Evolutionary conservation across 306 rosid species (phyloP).

Genomic region (Pachyrhizus erosus): DNA sequence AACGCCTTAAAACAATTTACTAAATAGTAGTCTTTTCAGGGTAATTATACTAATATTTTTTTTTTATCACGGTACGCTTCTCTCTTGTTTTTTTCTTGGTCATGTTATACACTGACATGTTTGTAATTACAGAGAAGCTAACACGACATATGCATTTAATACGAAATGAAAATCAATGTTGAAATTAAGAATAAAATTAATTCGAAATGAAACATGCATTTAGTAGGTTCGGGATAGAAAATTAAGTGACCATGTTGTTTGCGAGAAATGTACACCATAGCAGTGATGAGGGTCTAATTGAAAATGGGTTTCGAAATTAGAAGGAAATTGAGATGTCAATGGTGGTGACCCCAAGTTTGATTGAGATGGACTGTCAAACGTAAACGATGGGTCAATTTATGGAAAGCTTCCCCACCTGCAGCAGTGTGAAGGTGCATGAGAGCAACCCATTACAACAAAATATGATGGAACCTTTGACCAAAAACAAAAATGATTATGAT

Average conservation of each 20-base stretch:
- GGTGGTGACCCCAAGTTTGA: not conserved
- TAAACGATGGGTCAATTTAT: not conserved
- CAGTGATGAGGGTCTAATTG: not conserved
- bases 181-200: not conserved
- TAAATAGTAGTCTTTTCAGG: too few relatives aligned
- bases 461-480: conserved; percentile 15
- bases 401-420: not conserved
- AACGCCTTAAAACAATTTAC: not conserved
- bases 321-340: not conserved
- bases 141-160: not conserved
- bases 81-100: not conserved
- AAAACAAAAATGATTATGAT: not conserved
- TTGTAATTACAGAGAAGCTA: not conserved
- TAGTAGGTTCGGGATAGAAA: not conserved
- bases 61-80: not conserved
- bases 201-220: not conserved
- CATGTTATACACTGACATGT: not conserved
- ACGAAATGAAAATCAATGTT: not conserved
- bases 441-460: not conserved
- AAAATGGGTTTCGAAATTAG: too few relatives aligned
- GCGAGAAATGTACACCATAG: not conserved
- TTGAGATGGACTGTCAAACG: not conserved
- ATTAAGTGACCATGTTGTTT: not conserved
- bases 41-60: not conserved
- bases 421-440: conserved; percentile 11